Base-by-base conservation (phyloP, 768 basidiomycete species). In the Nevesoporus exiguus region DNA sequence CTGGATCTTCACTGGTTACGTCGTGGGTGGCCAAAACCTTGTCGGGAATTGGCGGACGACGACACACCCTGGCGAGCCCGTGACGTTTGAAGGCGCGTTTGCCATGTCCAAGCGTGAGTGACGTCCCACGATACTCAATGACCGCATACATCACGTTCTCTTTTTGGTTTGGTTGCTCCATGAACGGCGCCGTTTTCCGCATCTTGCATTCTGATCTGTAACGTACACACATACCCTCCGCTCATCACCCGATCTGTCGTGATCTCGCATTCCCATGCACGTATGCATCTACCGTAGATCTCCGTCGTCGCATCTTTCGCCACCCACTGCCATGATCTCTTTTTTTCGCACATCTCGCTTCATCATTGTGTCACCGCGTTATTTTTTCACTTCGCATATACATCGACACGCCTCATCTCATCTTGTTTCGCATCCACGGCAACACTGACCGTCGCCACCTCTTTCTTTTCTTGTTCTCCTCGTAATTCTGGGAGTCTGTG, bases 21-120 rank as follows among this genome's bases (percentile, higher is more conserved):
- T 91, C 44, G 77, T 85, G 7, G 86, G 81, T 0, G 80, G 79
- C 9, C 70, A 78, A 53, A 86, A 79, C 52, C 80, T 90, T 56
- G 85, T 87, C 15, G 89, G 89, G 5, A 84, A 82, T 52, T 90
- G 88, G 89, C 76, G 88, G 29, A 68, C 68, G 43, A 72, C 74
- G 2, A 0, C 42, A 1, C 62, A 70, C 30, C 55, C 62, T 27
- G 60, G 78, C 76, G 36, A 66, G 64, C 49, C 73, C 64, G 53
- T 78, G 0, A 75, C 76, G 11, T 82, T 80, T 67, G 88, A 90
- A 64, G 79, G 83, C 29, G 76, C 87, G 7, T 86, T 88, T 60
- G 74, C 78, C 40, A 79, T 85, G 76, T 80, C 82, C 31, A 73
- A 74, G 65, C 70, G 79, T 54, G 72, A 75, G 29, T 71, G 51